These are phyloP conservation scores for Starmerella bacillaris DNA, from an alignment of 805 yeast genomes.

Conservation along the genomic window DNA sequence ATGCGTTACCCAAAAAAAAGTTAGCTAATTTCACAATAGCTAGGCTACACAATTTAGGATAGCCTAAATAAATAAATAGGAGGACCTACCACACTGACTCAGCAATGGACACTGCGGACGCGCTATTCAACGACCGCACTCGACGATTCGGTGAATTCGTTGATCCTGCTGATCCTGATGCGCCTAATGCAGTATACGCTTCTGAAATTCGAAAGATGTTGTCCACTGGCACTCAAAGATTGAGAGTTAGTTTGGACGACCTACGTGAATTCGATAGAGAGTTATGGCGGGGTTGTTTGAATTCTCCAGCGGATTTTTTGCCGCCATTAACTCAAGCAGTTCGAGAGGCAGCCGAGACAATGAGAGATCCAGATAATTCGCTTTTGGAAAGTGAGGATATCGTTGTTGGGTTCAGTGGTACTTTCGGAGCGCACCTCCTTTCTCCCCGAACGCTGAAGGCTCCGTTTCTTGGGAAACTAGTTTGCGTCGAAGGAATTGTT, in stretches of 20 bases:
- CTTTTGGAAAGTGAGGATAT: conserved; percentile 42
- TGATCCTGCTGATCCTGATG: conserved; percentile 34
- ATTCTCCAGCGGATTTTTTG: conserved; percentile 62
- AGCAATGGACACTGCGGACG: conserved; percentile 18
- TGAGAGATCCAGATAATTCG: conserved; percentile 43
- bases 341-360: conserved; percentile 55
- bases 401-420: conserved; percentile 69
- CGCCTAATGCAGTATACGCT: conserved; percentile 38
- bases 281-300: conserved; percentile 59
- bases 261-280: conserved; percentile 64
- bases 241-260: conserved; percentile 68
- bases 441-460: conserved; percentile 80
- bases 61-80: too few species aligned
- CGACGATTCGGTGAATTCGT: conserved; percentile 79
- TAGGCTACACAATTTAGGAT: too few species aligned
- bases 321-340: conserved; percentile 84
- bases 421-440: conserved; percentile 74
- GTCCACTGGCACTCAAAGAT: conserved; percentile 43
- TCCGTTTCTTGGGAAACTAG: conserved; percentile 54
- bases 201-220: conserved; percentile 59
- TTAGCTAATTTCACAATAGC: too few species aligned
- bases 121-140: conserved; percentile 56
- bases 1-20: too few species aligned
- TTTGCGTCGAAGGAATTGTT: conserved; percentile 86
- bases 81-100: too few species aligned